phyloP scores from a whole-genome alignment of 345 rosid species.

The Draba incana region DNA sequence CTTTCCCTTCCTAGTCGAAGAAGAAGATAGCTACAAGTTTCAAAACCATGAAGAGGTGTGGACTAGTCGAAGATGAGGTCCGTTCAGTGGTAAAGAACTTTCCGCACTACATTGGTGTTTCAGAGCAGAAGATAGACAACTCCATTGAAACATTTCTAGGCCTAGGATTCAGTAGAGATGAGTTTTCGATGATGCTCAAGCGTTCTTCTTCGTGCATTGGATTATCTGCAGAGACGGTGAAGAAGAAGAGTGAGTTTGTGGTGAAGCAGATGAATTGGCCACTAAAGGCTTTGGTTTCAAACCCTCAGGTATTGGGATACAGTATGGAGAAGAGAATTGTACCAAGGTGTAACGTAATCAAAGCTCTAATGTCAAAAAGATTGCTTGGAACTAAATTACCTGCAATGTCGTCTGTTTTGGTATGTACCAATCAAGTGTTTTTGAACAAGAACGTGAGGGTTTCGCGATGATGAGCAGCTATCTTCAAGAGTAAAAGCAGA shows the following conservation, averaged over 20 bases:
- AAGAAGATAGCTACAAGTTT: background rate
- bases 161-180: conserved; percentile 31
- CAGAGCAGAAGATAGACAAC: no score
- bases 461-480: background rate
- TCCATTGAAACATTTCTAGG: background rate
- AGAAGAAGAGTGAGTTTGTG: conserved; percentile 13
- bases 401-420: background rate
- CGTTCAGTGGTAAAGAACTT: no score
- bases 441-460: conserved; percentile 2
- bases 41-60: background rate
- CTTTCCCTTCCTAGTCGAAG: background rate
- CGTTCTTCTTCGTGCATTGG: background rate
- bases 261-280: conserved; percentile 24
- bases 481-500: background rate
- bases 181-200: conserved; percentile 19
- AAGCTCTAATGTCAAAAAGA: conserved; percentile 24
- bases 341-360: conserved; percentile 14
- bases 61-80: no score
- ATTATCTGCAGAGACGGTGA: background rate
- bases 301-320: background rate
- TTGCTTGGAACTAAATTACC: background rate
- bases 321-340: conserved; percentile 25
- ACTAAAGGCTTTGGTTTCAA: conserved; percentile 1
- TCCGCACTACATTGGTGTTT: no score
- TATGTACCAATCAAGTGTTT: background rate